Conservation (phyloP, 768 basidiomycete species). For the Pulveroboletus sp. region DNA sequence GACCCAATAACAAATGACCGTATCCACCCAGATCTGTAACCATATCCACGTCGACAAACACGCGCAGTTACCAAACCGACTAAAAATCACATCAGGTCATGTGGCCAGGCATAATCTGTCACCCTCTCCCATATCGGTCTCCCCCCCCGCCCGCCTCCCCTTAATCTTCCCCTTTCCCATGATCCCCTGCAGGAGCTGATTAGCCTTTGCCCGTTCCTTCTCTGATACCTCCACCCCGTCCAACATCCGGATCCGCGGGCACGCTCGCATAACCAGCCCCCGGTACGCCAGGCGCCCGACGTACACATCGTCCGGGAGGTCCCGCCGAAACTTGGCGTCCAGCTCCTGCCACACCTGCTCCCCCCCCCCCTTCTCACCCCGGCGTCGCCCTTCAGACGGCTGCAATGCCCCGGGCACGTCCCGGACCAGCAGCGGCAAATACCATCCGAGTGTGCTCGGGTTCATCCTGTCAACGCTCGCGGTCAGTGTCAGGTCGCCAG, state of each 20-base stretch:
- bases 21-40: constrained; percentile 11
- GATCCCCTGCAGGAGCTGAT: constrained; percentile 57
- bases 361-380: constrained; percentile 29
- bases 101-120: constrained; percentile 31
- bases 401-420: constrained; percentile 64
- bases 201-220: constrained; percentile 84
- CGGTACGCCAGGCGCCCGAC: constrained; percentile 85
- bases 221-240: constrained; percentile 82
- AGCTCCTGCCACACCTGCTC: constrained; percentile 61
- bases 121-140: constrained; percentile 15
- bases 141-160: constrained; percentile 19
- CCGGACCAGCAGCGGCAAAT: constrained; percentile 78
- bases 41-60: neutral
- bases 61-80: neutral
- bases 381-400: constrained; percentile 42
- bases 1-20: constrained; percentile 4
- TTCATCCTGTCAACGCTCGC: constrained; percentile 65
- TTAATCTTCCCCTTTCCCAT: constrained; percentile 39
- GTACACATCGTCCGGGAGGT: constrained; percentile 85
- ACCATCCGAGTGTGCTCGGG: constrained; percentile 94
- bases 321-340: constrained; percentile 83
- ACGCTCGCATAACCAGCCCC: constrained; percentile 79
- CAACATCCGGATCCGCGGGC: constrained; percentile 59
- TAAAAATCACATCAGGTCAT: constrained; percentile 22
- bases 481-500: constrained; percentile 27